Conservation (phyloP, 2,329 filamentous ascomycete species). For the Erysiphe pulchra region DNA sequence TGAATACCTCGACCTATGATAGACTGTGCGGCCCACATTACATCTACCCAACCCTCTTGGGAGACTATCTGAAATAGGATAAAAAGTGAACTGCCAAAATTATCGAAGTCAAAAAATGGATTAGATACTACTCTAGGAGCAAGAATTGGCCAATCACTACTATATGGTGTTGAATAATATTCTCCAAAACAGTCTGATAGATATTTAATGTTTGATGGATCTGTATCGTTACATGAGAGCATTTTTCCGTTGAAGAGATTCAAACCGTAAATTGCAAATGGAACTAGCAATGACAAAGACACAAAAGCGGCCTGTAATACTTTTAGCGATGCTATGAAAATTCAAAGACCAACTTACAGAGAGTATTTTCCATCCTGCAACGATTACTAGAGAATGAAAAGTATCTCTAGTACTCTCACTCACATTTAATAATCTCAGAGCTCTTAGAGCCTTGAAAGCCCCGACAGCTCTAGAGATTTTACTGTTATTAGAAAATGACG, state of each 20-base stretch:
- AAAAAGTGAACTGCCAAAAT: conserved; percentile 81
- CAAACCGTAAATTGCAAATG: conserved; percentile 86
- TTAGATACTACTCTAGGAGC: conserved; percentile 63
- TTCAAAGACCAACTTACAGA: conserved; percentile 8
- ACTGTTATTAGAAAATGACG: conserved; percentile 57
- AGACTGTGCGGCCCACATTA: conserved; percentile 61
- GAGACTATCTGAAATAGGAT: conserved; percentile 97
- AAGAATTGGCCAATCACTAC: conserved; percentile 49
- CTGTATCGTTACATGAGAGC: conserved; percentile 49
- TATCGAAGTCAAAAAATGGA: conserved; percentile 74
- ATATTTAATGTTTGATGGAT: conserved; percentile 24
- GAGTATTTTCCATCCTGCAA: conserved; percentile 82
- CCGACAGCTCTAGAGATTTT: conserved; percentile 75
- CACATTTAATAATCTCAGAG: conserved; percentile 74
- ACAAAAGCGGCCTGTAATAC: conserved; percentile 48
- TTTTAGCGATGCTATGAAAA: conserved; percentile 1
- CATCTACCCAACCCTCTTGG: conserved; percentile 91
- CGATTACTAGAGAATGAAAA: conserved; percentile 86
- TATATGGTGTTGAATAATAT: conserved; percentile 49
- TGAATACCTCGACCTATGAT: conserved; percentile 58
- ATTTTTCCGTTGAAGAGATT: conserved; percentile 79
- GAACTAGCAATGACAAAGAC: conserved; percentile 77
- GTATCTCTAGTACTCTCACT: conserved; percentile 89
- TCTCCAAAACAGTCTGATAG: conserved; percentile 65
- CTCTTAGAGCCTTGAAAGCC: conserved; percentile 88